Base-by-base conservation (phyloP, 768 basidiomycete species). In the Russula foetens region DNA sequence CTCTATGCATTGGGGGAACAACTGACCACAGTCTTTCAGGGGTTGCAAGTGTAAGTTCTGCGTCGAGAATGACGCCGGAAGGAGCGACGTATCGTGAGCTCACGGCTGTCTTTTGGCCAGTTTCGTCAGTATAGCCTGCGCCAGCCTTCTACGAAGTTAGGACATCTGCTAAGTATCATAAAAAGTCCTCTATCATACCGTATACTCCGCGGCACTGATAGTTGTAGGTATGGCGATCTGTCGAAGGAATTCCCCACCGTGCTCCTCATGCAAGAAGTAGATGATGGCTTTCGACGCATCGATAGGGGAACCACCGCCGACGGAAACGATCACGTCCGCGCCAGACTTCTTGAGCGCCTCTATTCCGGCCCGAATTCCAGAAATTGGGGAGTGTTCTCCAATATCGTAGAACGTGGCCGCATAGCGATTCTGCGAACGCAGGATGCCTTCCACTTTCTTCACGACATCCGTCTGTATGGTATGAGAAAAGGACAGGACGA, bases 201-300 rank as follows among this genome's bases (percentile, higher is more conserved):
- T 79, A 69, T 87, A 88, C 68, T 89, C 89, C 9, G 88, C 87
- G 1, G 88, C 88, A 66, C 86, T 89, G 38, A 92, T 74, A 5
- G 89, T 90, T 7, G 90, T 92, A 0, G 90, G 90, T 59, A 92
- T 84, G 17, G 90, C 86, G 53, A 92, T 88, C 65, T 90, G 88
- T 21, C 72, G 77, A 51, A 81, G 71, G 51, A 78, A 83, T 5
- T 72, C 72, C 0, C 79, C 81, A 2, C 81, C 83, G 3, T 66
- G 71, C 61, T 84, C 81, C 60, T 84, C 72, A 64, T 86, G 82
- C 33, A 84, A 72, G 53, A 81, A 77, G 69, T 83, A 85, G 8
- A 86, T 69, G 29, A 91, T 85, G 0, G 83, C 84, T 69, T 92
- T 92, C 23, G 86, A 75, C 1, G 85, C 88, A 69, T 91, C 90